Percentiles rank a stretch among this genome's conserved stretches.
phyloP scores from a whole-genome alignment of 1,139 yeast species.

The Lodderomyces metapsilosis region DNA sequence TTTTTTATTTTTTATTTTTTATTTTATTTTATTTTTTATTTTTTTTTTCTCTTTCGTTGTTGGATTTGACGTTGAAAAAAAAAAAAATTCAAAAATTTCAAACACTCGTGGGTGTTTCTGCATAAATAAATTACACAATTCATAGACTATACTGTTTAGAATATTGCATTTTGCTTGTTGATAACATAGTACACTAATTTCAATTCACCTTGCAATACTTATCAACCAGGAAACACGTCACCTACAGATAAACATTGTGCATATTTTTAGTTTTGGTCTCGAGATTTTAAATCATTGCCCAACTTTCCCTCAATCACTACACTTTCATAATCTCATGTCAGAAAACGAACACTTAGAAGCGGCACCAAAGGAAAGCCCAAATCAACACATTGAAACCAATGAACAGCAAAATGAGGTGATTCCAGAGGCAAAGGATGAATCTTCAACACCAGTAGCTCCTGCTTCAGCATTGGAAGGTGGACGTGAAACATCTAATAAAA shows the following conservation, averaged over 20 bases:
- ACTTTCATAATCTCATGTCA: too few relatives aligned
- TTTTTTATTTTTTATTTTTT: background rate
- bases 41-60: background rate
- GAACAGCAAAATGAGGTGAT: conserved; percentile 6
- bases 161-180: too few relatives aligned
- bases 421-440: conserved; percentile 17
- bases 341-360: conserved; percentile 1
- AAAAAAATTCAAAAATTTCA: background rate
- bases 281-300: too few relatives aligned
- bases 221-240: too few relatives aligned
- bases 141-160: too few relatives aligned
- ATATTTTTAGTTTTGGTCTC: too few relatives aligned
- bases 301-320: too few relatives aligned
- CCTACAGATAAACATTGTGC: too few relatives aligned
- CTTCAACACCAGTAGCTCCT: conserved; percentile 25
- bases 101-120: background rate
- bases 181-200: too few relatives aligned
- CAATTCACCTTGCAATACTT: too few relatives aligned
- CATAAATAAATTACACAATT: too few relatives aligned
- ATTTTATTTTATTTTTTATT: background rate
- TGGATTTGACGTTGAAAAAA: background rate
- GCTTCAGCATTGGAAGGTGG: conserved; percentile 81
- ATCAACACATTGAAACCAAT: conserved; percentile 4
- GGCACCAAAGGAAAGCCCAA: conserved; percentile 1
- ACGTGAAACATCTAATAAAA: conserved; percentile 69